A percentile compares a stretch with the other conserved stretches of the same genome.
Conservation (phyloP, 108 stramenopile genomes). For the Epithemia pelagica region DNA sequence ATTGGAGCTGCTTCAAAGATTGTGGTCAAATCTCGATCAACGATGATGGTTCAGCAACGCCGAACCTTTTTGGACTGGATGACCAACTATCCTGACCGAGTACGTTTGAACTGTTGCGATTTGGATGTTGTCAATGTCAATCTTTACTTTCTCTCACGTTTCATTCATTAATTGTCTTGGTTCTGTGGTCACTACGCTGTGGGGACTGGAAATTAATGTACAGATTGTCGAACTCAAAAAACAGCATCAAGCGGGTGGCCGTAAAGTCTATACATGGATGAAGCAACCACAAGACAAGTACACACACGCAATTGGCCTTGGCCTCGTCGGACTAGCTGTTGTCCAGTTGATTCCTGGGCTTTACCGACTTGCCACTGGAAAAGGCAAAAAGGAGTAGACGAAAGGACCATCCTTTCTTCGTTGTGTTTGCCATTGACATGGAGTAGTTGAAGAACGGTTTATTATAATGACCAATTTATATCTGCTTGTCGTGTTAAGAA, state of each 20-base stretch:
- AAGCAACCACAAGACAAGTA: slow-evolving; percentile 51
- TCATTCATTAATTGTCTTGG: background rate
- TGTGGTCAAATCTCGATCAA: background rate
- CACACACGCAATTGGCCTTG: slow-evolving; percentile 24
- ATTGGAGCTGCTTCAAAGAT: background rate
- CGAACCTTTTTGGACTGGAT: slow-evolving; percentile 47
- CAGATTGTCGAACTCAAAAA: slow-evolving; percentile 49
- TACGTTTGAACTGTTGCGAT: slow-evolving; percentile 7
- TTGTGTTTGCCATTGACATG: too few relatives aligned
- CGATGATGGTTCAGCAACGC: background rate
- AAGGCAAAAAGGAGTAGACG: slow-evolving; percentile 38
- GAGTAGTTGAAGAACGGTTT: too few relatives aligned
- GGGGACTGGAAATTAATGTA: background rate
- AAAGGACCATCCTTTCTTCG: background rate
- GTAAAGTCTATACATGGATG: slow-evolving; percentile 52
- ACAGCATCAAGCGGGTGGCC: slow-evolving; percentile 47
- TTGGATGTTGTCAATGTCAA: too few relatives aligned
- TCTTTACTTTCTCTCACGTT: too few relatives aligned
- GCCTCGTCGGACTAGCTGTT: slow-evolving; percentile 25
- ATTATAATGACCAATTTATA: too few relatives aligned
- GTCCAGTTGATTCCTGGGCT: slow-evolving; percentile 24
- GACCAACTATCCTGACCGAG: slow-evolving; percentile 63
- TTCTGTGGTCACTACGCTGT: background rate
- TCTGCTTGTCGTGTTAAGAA: too few relatives aligned
- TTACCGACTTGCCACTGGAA: slow-evolving; percentile 60